phyloP scores from a whole-genome alignment of 169 alveolate species.

The Plasmodium vivax region DNA sequence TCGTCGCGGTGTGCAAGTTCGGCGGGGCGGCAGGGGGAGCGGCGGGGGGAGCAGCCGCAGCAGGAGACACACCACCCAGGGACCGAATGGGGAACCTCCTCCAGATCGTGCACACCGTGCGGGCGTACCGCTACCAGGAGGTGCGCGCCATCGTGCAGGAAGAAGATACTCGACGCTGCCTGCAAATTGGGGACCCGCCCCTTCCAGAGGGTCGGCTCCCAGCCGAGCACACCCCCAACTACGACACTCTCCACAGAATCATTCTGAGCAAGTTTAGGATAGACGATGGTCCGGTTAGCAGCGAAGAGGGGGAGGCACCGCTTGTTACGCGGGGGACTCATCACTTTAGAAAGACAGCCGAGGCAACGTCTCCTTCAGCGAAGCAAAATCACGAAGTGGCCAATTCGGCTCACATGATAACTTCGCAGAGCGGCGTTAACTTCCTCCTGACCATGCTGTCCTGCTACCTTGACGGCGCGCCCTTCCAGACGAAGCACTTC shows the following conservation, averaged over 20 bases:
- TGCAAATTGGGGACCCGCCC: neutral
- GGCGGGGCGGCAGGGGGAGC: neutral
- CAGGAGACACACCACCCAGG: neutral
- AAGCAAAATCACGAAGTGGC: neutral
- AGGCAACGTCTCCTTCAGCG: neutral
- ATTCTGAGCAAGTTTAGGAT: neutral
- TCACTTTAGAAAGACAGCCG: neutral
- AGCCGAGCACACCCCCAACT: neutral
- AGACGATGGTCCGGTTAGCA: neutral
- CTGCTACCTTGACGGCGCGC: neutral
- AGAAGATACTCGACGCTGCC: neutral
- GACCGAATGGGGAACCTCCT: neutral
- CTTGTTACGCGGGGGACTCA: neutral
- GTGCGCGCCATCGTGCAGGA: constrained; percentile 26
- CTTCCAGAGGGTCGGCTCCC: neutral
- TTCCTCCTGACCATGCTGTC: constrained; percentile 10
- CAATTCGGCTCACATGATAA: neutral
- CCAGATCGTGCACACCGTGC: neutral
- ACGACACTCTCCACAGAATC: neutral
- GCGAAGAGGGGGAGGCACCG: neutral
- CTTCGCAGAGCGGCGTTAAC: neutral
- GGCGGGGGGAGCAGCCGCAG: neutral
- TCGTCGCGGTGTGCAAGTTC: constrained; percentile 3
- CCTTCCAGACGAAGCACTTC: neutral
- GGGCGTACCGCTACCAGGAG: neutral